Conservation (phyloP, 345 rosid species). For the Leavenworthia alabamica region DNA sequence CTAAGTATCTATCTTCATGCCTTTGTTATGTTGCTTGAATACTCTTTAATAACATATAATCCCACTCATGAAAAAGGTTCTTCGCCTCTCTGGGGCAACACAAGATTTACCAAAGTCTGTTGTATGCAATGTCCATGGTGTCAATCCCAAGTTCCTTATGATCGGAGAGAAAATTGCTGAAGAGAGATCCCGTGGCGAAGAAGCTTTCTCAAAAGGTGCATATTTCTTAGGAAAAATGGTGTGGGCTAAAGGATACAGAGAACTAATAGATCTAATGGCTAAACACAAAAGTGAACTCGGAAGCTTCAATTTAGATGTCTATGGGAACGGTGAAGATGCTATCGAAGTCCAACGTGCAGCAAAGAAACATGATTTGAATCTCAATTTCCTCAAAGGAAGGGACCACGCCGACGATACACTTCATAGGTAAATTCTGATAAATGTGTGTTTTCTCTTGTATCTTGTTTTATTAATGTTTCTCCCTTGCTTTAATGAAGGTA, state of each 20-base stretch:
- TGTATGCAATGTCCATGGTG: conserved; percentile 96
- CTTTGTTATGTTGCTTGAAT: not conserved
- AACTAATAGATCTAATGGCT: conserved; percentile 76
- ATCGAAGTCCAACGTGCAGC: conserved; percentile 74
- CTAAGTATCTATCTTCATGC: not conserved
- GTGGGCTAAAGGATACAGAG: conserved; percentile 99
- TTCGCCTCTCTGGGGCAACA: conserved; percentile 94
- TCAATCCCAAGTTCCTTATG: conserved; percentile 83
- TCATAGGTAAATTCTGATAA: conserved; percentile 52
- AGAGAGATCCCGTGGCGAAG: conserved; percentile 81
- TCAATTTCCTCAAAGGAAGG: conserved; percentile 81
- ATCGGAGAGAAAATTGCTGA: conserved; percentile 82
- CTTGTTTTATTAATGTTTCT: not conserved
- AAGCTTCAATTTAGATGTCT: conserved; percentile 83
- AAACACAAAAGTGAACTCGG: conserved; percentile 73
- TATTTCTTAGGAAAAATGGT: conserved; percentile 97
- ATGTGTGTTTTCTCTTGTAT: not conserved
- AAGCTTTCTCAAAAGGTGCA: conserved; percentile 93
- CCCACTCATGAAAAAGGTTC: conserved; percentile 46
- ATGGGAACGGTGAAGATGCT: conserved; percentile 96
- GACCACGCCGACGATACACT: conserved; percentile 95
- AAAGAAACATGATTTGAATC: conserved; percentile 55
- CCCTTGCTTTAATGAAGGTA: conserved; percentile 50
- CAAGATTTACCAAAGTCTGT: conserved; percentile 88
- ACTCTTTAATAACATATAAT: not conserved